Evolutionary conservation across 176 grass and related monocot species (phyloP), one percentile per base, ranked within the genome.

Genomic region (Aegilops speltoides): DNA sequence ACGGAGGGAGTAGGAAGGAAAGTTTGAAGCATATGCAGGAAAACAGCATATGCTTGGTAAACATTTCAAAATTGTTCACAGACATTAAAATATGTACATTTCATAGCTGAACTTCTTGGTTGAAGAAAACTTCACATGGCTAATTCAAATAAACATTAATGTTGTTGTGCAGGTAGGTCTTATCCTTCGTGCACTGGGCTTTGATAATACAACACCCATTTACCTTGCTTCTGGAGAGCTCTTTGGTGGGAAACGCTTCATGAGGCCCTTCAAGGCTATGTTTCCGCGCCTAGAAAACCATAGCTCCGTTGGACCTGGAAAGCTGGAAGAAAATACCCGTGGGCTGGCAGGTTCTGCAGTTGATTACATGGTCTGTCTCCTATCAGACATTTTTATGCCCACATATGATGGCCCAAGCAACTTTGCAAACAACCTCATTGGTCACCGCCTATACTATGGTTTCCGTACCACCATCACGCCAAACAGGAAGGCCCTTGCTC

Each of bases 341-440:
- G 96, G 96, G 15, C 77, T 98, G 37, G 93, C 84, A 9, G 96
- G 96, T 65, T 95, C 96, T 22, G 96, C 96, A 83, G 86, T 98
- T 79, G 96, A 98, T 85, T 98, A 95, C 84, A 92, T 98, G 96
- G 96, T 98, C 28, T 98, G 96, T 41, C 91, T 98, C 34, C 68
- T 98, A 45, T 98, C 96, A 6, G 96, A 98, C 78, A 95, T 95
- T 83, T 98, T 98, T 79, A 74, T 98, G 22, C 93, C 93, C 3
- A 95, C 96, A 38, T 98, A 98, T 48, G 96, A 95, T 41, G 96
- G 93, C 16, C 96, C 96, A 56, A 98, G 96, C 80, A 98, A 98
- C 80, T 98, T 98, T 54, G 96, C 96, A 48, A 98, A 98, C 84
- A 98, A 98, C 61, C 90, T 95, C 70, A 92, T 98, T 90, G 96